Conservation (phyloP, 805 yeast species). For the Candida orba region DNA sequence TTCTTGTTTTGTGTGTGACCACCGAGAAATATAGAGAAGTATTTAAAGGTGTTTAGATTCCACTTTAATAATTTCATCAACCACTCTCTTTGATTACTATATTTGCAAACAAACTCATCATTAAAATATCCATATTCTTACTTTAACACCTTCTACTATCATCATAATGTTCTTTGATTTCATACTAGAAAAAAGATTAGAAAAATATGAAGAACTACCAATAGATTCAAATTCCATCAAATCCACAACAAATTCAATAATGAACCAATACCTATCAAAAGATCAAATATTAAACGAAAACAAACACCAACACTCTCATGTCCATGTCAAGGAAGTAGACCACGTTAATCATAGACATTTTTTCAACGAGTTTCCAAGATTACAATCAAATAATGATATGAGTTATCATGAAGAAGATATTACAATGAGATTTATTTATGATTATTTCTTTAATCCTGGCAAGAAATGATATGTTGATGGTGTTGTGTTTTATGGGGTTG, state of each 20-base stretch:
- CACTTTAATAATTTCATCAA: no score
- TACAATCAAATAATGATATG: conserved; percentile 22
- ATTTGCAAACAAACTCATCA: no score
- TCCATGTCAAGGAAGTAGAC: conserved; percentile 7
- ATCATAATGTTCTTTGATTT: conserved; percentile 16
- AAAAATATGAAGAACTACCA: conserved; percentile 8
- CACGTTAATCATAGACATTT: conserved; percentile 16
- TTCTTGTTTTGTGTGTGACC: no score
- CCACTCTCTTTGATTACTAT: no score
- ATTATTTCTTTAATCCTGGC: conserved; percentile 16
- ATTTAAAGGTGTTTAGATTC: no score
- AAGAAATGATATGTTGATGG: conserved; percentile 4
- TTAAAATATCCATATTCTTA: no score
- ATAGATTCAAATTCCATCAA: not conserved
- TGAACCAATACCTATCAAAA: conserved; percentile 3
- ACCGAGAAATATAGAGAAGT: no score
- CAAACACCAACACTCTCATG: conserved; percentile 9
- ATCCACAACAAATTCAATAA: not conserved
- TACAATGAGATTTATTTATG: conserved; percentile 20
- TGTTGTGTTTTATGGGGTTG: not conserved
- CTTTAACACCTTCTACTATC: not conserved
- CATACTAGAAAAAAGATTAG: conserved; percentile 15
- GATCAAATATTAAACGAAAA: conserved; percentile 8
- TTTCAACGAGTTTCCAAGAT: conserved; percentile 23
- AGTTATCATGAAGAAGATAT: conserved; percentile 24